phyloP scores from a whole-genome alignment of 805 yeast species.

The Saturnispora besseyi region DNA sequence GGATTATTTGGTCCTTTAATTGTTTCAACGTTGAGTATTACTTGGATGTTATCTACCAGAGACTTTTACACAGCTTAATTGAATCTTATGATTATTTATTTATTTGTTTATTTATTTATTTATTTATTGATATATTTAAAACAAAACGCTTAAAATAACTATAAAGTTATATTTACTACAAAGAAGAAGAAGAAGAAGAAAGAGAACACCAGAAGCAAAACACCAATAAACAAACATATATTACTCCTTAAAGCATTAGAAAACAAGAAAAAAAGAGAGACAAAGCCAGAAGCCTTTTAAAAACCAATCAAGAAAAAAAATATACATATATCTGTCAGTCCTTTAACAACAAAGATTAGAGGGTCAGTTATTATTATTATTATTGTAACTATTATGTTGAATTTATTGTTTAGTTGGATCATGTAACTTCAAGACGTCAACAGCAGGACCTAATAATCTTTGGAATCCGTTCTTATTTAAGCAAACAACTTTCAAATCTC shows the following conservation, averaged over 20 bases:
- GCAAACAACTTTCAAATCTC: slow-evolving; percentile 78
- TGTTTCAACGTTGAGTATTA: slow-evolving; percentile 62
- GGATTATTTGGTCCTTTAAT: slow-evolving; percentile 86
- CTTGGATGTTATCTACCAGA: slow-evolving; percentile 74
- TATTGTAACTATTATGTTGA: background rate
- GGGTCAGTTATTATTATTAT: background rate
- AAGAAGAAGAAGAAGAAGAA: no score
- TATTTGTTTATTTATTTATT: background rate
- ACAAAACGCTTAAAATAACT: no score
- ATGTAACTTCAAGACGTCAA: slow-evolving; percentile 73
- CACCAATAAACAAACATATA: background rate
- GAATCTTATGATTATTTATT: no score
- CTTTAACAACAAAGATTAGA: background rate
- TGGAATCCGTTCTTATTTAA: slow-evolving; percentile 89
- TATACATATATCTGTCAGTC: background rate
- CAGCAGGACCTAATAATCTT: slow-evolving; percentile 89
- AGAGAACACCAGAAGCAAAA: background rate
- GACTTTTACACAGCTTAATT: slow-evolving; percentile 39
- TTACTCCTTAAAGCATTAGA: background rate
- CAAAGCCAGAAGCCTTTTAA: background rate
- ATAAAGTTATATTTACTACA: no score
- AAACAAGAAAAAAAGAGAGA: background rate
- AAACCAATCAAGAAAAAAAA: background rate
- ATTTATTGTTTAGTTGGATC: slow-evolving; percentile 54
- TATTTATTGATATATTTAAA: background rate